A percentile compares a stretch with the other conserved stretches of the same genome.
Evolutionary conservation across 768 basidiomycete species (phyloP).

Genomic region (Leccinum variicolor): DNA sequence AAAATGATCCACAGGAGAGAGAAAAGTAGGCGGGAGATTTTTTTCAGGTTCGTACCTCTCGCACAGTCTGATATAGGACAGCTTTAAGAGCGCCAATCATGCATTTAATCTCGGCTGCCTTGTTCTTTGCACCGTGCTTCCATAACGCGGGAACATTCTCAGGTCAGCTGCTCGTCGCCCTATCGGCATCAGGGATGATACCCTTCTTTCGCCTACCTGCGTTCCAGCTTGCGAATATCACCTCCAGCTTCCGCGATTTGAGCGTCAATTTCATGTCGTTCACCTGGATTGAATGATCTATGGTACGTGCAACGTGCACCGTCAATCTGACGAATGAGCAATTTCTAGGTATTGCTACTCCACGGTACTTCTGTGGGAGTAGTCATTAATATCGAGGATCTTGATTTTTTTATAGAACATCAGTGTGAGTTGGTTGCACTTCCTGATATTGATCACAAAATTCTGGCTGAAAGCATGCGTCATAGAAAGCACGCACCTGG

Average conservation of each 20-base stretch:
- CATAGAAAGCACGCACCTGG: not conserved
- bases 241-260: not conserved
- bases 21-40: not conserved
- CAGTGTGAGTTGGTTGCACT: not conserved
- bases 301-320: not conserved
- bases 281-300: not conserved
- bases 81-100: not conserved
- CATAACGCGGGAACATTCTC: not conserved
- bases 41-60: not conserved
- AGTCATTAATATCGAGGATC: not conserved
- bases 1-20: not conserved
- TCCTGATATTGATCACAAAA: not conserved
- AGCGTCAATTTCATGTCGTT: not conserved
- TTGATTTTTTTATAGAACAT: not conserved
- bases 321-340: not conserved
- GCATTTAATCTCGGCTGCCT: not conserved
- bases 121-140: not conserved
- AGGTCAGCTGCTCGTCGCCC: not conserved
- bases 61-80: not conserved
- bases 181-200: not conserved
- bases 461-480: not conserved
- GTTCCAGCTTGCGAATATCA: not conserved
- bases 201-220: constrained; percentile 7
- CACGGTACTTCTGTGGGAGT: not conserved
- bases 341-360: not conserved